Evolutionary conservation across 1,284 basidiomycete genomes (phyloP).

Genomic region (Psilocybe mexicana): DNA sequence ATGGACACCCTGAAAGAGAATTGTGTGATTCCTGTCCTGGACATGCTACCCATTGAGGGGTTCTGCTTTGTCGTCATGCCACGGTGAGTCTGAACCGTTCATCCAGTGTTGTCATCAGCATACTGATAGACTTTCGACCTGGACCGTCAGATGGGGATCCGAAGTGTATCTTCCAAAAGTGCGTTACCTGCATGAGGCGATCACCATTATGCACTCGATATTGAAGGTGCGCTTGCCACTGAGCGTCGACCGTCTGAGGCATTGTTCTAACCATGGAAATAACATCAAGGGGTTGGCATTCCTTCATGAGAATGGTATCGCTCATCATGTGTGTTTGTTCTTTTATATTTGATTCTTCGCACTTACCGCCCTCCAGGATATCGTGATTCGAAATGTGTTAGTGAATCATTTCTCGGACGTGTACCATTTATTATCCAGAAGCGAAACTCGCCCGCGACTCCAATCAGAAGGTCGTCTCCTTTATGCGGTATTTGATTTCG

Average conservation of each 20-base stretch:
- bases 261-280: too few relatives aligned
- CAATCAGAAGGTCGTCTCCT: constrained; percentile 1
- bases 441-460: not conserved
- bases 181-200: not conserved
- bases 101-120: not conserved
- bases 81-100: constrained; percentile 11
- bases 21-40: constrained; percentile 22
- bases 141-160: constrained; percentile 8
- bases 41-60: constrained; percentile 14
- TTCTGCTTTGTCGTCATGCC: constrained; percentile 25
- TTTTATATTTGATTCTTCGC: too few relatives aligned
- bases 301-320: too few relatives aligned
- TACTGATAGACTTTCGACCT: not conserved
- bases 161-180: not conserved
- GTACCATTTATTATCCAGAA: not conserved
- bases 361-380: constrained; percentile 9
- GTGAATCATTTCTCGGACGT: constrained; percentile 15
- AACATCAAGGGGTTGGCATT: too few relatives aligned
- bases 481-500: constrained; percentile 25
- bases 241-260: too few relatives aligned
- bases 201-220: constrained; percentile 7
- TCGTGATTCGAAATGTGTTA: constrained; percentile 16
- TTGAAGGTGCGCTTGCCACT: constrained; percentile 2
- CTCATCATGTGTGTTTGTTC: too few relatives aligned
- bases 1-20: constrained; percentile 10